Conservation (phyloP, 225 moss, liverwort and hornwort genomes). For the Polytrichum commune region DNA sequence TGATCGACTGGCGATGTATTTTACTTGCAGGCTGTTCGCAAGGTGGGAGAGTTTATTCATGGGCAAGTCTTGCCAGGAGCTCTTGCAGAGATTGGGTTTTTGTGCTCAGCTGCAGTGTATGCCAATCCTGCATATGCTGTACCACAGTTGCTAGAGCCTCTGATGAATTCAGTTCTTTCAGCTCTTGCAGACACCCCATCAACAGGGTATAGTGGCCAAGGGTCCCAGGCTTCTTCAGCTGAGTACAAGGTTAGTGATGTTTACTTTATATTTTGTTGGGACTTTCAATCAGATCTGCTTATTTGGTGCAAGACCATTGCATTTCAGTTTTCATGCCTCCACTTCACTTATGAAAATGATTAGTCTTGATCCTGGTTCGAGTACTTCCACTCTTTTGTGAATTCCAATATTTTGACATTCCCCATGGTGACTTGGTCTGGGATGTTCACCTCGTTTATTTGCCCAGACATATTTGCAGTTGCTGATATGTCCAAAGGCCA, state of each 20-base stretch:
- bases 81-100: slow-evolving; percentile 89
- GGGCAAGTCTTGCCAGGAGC: slow-evolving; percentile 92
- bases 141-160: slow-evolving; percentile 75
- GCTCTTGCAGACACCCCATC: slow-evolving; percentile 79
- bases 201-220: slow-evolving; percentile 79
- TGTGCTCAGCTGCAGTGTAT: slow-evolving; percentile 89
- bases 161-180: slow-evolving; percentile 79
- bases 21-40: slow-evolving; percentile 66
- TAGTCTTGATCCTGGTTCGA: too few species aligned
- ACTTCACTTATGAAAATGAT: too few species aligned
- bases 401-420: too few species aligned
- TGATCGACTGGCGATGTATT: background rate
- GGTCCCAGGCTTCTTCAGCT: slow-evolving; percentile 44
- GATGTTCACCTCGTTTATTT: too few species aligned
- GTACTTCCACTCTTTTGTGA: too few species aligned
- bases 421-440: too few species aligned
- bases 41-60: slow-evolving; percentile 80
- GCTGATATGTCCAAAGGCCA: too few species aligned
- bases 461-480: too few species aligned
- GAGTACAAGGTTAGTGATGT: slow-evolving; percentile 61
- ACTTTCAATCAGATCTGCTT: background rate
- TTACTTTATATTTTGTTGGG: too few species aligned
- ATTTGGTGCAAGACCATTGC: background rate
- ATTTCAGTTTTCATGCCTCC: too few species aligned
- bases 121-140: slow-evolving; percentile 76